phyloP scores from a whole-genome alignment of 75 land plant species.

The Cryptomeria japonica region DNA sequence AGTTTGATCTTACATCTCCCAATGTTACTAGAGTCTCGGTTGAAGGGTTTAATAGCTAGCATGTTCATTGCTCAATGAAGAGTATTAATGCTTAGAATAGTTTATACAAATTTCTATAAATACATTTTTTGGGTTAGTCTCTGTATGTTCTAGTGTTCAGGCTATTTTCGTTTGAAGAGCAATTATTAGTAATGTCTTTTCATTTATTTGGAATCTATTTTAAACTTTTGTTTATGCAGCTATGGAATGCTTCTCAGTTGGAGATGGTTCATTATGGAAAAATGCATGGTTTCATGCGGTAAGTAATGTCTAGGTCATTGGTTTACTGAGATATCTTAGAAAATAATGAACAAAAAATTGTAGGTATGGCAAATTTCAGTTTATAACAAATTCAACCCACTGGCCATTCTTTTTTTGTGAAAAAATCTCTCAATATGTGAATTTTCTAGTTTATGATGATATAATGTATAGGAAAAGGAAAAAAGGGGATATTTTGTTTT shows the following conservation, averaged over 20 bases:
- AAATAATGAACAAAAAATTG: not conserved
- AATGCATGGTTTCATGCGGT: constrained; percentile 99
- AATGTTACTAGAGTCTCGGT: not conserved
- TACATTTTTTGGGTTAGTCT: not conserved
- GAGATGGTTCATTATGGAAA: constrained; percentile 96
- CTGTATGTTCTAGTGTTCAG: not conserved
- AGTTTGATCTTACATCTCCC: not conserved
- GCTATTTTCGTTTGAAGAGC: not conserved
- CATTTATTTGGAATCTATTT: not conserved
- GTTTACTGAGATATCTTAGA: too few species aligned
- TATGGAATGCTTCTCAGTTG: constrained; percentile 98
- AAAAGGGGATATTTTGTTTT: not conserved
- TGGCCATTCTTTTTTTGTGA: not conserved
- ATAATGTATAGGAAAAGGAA: not conserved
- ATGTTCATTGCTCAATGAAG: not conserved
- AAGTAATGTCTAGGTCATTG: constrained; percentile 5
- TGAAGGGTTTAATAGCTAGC: not conserved
- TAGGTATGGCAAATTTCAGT: not conserved
- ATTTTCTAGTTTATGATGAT: constrained; percentile 3
- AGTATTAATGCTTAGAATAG: not conserved
- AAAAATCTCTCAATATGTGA: not conserved
- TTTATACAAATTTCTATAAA: not conserved
- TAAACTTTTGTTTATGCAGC: constrained; percentile 38
- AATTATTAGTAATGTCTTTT: constrained; percentile 4
- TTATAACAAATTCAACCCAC: not conserved